Evolutionary conservation across 768 basidiomycete genomes (phyloP).

Genomic region (Pisolithus marmoratus): DNA sequence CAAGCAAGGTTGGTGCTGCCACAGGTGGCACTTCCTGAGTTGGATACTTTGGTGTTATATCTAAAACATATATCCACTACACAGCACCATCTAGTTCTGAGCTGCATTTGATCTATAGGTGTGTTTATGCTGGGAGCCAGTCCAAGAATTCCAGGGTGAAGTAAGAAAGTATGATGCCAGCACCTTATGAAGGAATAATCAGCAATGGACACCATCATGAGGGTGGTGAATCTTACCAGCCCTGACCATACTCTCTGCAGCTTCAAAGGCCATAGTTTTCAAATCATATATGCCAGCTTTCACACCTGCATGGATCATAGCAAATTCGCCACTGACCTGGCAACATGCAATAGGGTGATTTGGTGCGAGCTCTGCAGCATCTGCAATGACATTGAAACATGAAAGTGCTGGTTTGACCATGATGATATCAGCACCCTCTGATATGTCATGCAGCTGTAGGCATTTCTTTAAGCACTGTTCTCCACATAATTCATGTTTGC

Average conservation of each 20-base stretch:
- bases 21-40: no score
- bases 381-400: constrained; percentile 93
- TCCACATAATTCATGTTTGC: constrained; percentile 5
- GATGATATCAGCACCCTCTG: constrained; percentile 94
- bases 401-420: constrained; percentile 98
- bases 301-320: constrained; percentile 95
- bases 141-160: constrained; percentile 97
- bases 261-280: constrained; percentile 92
- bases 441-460: constrained; percentile 72
- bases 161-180: constrained; percentile 87
- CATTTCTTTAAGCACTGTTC: not conserved
- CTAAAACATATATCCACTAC: no score
- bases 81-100: no score
- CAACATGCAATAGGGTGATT: constrained; percentile 94
- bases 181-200: constrained; percentile 54
- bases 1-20: no score
- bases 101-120: not conserved
- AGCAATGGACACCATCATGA: not conserved
- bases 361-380: constrained; percentile 73
- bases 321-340: constrained; percentile 96
- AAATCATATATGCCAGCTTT: constrained; percentile 90
- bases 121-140: constrained; percentile 50
- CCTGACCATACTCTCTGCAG: constrained; percentile 83
- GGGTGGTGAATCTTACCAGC: constrained; percentile 53
- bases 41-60: no score